Conservation (phyloP, 2,329 filamentous ascomycete species). For the Aureobasidium uvarum region DNA sequence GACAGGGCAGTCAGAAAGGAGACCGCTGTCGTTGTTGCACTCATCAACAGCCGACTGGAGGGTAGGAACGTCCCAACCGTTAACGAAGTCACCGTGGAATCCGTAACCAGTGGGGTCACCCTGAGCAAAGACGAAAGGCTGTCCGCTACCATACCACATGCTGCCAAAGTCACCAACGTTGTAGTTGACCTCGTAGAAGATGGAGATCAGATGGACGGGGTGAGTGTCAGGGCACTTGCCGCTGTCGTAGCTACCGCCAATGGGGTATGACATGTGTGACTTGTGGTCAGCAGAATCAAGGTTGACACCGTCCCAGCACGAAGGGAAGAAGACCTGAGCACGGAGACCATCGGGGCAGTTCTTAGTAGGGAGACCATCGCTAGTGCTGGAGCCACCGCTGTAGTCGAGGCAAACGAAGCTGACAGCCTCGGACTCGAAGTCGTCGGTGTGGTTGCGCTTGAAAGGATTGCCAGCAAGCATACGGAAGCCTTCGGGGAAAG, state of each 20-base stretch:
- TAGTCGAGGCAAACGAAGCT: slow-evolving; percentile 58
- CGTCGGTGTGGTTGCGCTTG: slow-evolving; percentile 57
- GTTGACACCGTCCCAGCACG: slow-evolving; percentile 65
- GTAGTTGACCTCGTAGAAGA: slow-evolving; percentile 46
- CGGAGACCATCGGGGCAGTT: slow-evolving; percentile 65
- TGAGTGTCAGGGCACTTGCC: slow-evolving; percentile 45
- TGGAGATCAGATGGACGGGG: slow-evolving; percentile 41
- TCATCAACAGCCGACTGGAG: slow-evolving; percentile 42
- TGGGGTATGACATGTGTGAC: slow-evolving; percentile 64
- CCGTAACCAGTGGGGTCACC: slow-evolving; percentile 54
- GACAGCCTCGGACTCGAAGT: slow-evolving; percentile 54
- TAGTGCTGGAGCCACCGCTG: slow-evolving; percentile 46
- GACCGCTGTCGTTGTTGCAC: slow-evolving; percentile 38
- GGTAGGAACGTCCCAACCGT: slow-evolving; percentile 48
- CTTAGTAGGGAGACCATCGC: slow-evolving; percentile 62
- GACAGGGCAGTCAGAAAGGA: slow-evolving; percentile 38
- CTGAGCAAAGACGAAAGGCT: slow-evolving; percentile 48
- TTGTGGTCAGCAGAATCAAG: slow-evolving; percentile 59
- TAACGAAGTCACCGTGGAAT: slow-evolving; percentile 56
- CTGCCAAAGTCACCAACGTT: slow-evolving; percentile 38
- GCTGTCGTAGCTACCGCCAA: slow-evolving; percentile 39
- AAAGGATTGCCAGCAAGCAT: slow-evolving; percentile 66
- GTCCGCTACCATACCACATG: slow-evolving; percentile 38
- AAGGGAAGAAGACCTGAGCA: slow-evolving; percentile 67
- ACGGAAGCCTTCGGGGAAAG: slow-evolving; percentile 71